Conservation (phyloP, 1,284 basidiomycete species). For the Trametes sp. region DNA sequence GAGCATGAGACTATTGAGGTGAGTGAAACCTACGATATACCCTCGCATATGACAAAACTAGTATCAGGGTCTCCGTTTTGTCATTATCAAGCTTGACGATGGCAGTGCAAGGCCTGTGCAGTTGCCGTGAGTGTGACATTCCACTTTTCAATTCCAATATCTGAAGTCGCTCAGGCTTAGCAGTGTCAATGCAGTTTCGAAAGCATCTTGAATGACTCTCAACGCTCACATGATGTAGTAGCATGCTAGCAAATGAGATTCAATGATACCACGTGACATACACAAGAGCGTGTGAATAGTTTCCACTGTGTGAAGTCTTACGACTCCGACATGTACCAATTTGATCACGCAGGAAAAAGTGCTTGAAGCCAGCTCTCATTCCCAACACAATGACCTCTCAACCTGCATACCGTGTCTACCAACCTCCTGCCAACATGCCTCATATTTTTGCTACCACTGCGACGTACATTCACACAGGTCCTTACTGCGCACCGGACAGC, state of each 20-base stretch:
- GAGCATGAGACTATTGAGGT: not conserved
- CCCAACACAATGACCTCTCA: not conserved
- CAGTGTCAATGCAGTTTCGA: not conserved
- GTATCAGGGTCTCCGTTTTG: not conserved
- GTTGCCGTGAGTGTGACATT: not conserved
- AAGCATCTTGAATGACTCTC: not conserved
- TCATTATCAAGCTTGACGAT: not conserved
- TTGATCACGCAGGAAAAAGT: not conserved
- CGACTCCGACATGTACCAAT: no score
- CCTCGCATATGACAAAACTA: no score
- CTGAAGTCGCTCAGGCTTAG: not conserved
- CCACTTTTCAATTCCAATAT: not conserved
- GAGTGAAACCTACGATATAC: not conserved
- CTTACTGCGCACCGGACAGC: not conserved
- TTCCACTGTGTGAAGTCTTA: no score
- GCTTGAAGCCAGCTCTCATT: no score
- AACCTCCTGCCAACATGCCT: not conserved
- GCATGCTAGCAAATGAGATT: not conserved
- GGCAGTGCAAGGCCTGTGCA: not conserved
- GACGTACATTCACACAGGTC: not conserved
- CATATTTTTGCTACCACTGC: not conserved
- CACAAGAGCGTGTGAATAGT: not conserved
- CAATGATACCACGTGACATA: not conserved
- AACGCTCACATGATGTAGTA: not conserved
- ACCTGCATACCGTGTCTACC: not conserved